Evolutionary conservation across 805 yeast species (phyloP), one percentile per base, ranked within the genome.

Genomic region (Schizosaccharomyces octosporus): DNA sequence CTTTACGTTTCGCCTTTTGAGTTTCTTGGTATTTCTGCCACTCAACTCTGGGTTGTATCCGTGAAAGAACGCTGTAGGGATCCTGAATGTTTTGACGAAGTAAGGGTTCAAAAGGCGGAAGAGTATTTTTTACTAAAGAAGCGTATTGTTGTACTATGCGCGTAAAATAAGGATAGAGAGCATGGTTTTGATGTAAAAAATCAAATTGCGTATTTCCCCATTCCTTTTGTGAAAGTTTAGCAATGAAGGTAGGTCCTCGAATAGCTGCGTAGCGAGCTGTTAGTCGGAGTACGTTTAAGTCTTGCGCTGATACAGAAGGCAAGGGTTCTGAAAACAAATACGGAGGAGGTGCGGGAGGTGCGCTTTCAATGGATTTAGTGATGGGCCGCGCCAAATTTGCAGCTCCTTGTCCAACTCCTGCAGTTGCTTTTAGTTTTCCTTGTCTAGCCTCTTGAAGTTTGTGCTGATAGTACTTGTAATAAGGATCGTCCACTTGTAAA

Each of bases 211-310:
- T 73, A 32, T 76, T 70, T 51, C 65, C 60, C 9, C 64, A 62
- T 48, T 67, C 72, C 3, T 66, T 58, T 43, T 69, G 66, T 11
- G 65, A 69, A 42, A 83, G 75, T 1, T 71, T 68, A 2, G 70
- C 67, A 24, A 78, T 69, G 62, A 78, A 77, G 13, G 67, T 68
- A 1, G 72, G 71, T 0, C 86, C 86, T 67, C 85, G 81, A 19
- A 74, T 68, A 0, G 87, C 85, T 0, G 79, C 79, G 66, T 78
- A 81, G 61, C 80, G 75, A 0, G 97, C 96, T 0, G 89, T 80
- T 2, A 81, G 67, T 68, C 85, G 84, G 55, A 90, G 77, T 11
- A 84, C 74, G 32, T 83, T 84, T 32, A 84, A 71, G 69, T 88
- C 95, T 39, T 76, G 72, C 0, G 78, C 68, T 0, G 90, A 79